Conservation (phyloP, 2,329 filamentous ascomycete genomes). For the Calonectria multiphialidica region DNA sequence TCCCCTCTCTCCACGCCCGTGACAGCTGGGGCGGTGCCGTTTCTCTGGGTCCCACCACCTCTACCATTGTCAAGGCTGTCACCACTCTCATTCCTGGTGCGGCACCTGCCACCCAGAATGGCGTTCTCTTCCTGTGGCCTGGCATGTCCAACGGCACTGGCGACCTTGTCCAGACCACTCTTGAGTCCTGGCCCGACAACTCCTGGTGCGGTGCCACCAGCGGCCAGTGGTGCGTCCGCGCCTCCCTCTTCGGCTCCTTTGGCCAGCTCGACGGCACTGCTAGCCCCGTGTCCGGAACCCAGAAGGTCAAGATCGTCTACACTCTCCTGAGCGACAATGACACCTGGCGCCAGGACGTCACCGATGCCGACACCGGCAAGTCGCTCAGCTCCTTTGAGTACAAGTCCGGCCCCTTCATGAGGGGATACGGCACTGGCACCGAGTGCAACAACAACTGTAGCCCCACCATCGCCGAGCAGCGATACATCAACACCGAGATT, state of each 20-base stretch:
- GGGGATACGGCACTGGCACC: conserved; percentile 36
- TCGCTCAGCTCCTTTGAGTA: conserved; percentile 29
- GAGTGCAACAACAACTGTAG: conserved; percentile 35
- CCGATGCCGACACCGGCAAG: conserved; percentile 32
- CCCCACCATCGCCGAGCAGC: conserved; percentile 29
- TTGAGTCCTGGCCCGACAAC: conserved; percentile 36
- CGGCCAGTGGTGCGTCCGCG: conserved; percentile 35
- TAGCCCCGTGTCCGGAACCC: conserved; percentile 27
- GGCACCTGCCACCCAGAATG: conserved; percentile 29
- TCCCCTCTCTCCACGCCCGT: conserved; percentile 15
- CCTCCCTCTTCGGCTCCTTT: conserved; percentile 35
- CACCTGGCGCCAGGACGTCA: conserved; percentile 34
- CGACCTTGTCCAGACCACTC: conserved; percentile 34
- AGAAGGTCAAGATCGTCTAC: conserved; percentile 38
- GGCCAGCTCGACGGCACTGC: conserved; percentile 31
- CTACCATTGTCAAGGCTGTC: conserved; percentile 38
- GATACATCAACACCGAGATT: conserved; percentile 33
- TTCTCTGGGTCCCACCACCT: conserved; percentile 34
- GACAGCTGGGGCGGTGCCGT: conserved; percentile 37
- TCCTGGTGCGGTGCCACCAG: conserved; percentile 34
- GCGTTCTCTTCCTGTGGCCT: conserved; percentile 33
- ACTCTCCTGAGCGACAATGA: conserved; percentile 34
- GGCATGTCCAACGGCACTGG: conserved; percentile 39
- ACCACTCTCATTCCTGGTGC: conserved; percentile 33
- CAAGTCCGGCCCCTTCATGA: conserved; percentile 36